Conservation (phyloP, 306 rosid species). For the Citrullus amarus region DNA sequence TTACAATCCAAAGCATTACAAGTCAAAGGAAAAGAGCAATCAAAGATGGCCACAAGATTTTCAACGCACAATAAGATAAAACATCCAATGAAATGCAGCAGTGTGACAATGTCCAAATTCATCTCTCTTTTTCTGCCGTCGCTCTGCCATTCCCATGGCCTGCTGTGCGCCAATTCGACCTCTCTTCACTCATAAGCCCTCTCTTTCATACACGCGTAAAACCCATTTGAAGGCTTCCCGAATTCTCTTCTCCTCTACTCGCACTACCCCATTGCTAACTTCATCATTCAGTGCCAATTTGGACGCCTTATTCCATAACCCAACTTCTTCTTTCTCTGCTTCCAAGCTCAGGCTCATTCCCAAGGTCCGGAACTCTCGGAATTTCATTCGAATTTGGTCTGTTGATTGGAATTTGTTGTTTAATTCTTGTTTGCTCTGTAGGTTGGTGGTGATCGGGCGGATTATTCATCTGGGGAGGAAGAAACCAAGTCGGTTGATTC, state of each 20-base stretch:
- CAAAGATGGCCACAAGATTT: background rate
- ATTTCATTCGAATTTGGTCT: constrained; percentile 12
- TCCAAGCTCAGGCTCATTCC: constrained; percentile 35
- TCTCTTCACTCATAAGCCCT: constrained; percentile 21
- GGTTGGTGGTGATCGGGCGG: constrained; percentile 48
- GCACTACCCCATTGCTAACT: constrained; percentile 5
- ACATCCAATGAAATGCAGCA: background rate
- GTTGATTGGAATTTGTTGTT: background rate
- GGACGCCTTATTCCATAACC: constrained; percentile 13
- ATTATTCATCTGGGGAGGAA: constrained; percentile 38
- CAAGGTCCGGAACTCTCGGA: constrained; percentile 14
- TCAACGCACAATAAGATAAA: background rate
- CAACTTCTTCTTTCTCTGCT: constrained; percentile 8
- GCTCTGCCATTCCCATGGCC: constrained; percentile 37
- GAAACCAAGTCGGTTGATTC: constrained; percentile 35
- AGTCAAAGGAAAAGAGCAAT: background rate
- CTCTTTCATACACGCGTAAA: constrained; percentile 16
- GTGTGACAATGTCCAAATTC: background rate
- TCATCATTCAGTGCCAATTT: constrained; percentile 17
- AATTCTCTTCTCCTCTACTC: constrained; percentile 15
- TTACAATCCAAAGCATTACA: too few relatives aligned
- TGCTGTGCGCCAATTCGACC: constrained; percentile 26
- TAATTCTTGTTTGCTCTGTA: constrained; percentile 22
- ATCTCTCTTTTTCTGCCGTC: constrained; percentile 9
- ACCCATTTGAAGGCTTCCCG: constrained; percentile 19